phyloP scores from a whole-genome alignment of 257 asterid species.

The Petunia secreta region DNA sequence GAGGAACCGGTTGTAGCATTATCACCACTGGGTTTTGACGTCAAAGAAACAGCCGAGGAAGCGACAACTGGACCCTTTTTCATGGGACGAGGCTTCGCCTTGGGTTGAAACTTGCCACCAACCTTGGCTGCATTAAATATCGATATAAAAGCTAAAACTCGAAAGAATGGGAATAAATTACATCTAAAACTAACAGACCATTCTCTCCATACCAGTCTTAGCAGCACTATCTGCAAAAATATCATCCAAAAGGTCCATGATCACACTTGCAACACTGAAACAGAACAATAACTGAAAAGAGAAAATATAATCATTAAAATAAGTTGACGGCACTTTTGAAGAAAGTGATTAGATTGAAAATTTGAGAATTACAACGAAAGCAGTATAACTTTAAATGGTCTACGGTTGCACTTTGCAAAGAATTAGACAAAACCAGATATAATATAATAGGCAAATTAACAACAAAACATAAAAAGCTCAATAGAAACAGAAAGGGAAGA shows the following conservation, averaged over 20 bases:
- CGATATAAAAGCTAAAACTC: conserved; percentile 16
- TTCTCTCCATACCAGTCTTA: conserved; percentile 47
- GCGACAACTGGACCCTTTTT: conserved; percentile 43
- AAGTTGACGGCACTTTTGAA: background rate
- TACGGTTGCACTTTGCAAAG: background rate
- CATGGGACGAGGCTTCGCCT: conserved; percentile 46
- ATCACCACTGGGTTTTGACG: conserved; percentile 39
- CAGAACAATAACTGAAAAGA: conserved; percentile 12
- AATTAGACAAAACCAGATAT: background rate
- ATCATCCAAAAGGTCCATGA: conserved; percentile 51
- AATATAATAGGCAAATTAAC: background rate
- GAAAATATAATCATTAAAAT: conserved; percentile 14
- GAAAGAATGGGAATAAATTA: background rate
- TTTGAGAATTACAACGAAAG: background rate
- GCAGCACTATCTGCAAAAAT: conserved; percentile 42
- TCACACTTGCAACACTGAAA: conserved; percentile 28
- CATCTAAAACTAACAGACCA: background rate
- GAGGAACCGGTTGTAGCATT: conserved; percentile 24
- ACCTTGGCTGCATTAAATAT: conserved; percentile 48
- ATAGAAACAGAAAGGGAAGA: background rate
- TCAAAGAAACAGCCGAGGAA: conserved; percentile 40
- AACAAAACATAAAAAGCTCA: background rate
- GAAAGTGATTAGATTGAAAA: background rate
- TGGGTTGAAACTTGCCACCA: conserved; percentile 69
- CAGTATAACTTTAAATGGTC: background rate